Percentiles rank a stretch among this genome's conserved stretches.
These are phyloP conservation scores for Lathyrus sativus DNA, from an alignment of 306 rosid genomes.

Conservation along the genomic window DNA sequence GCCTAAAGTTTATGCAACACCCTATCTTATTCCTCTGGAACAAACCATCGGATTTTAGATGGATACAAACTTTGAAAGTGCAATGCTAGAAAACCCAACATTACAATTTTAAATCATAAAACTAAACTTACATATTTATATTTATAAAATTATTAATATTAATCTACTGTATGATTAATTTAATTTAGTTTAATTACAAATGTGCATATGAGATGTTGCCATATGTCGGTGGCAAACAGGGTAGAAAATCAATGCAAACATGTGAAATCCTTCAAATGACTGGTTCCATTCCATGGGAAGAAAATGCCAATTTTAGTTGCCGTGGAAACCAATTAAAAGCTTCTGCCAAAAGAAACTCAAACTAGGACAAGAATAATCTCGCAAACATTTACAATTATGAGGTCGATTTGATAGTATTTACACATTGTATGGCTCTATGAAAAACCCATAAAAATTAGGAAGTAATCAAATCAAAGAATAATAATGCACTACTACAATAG, in stretches of 20 bases:
- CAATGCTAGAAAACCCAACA: too few relatives aligned
- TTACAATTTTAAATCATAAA: too few relatives aligned
- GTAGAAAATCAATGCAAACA: background rate
- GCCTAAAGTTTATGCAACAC: too few relatives aligned
- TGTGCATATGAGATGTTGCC: background rate
- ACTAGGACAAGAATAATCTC: slow-evolving; percentile 40
- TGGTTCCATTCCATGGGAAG: slow-evolving; percentile 21
- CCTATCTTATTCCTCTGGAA: too few relatives aligned
- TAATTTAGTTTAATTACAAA: background rate
- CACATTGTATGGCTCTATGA: slow-evolving; percentile 53
- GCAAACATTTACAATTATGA: slow-evolving; percentile 63
- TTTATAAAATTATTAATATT: too few relatives aligned
- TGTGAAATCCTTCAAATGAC: slow-evolving; percentile 6
- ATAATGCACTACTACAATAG: slow-evolving; percentile 39
- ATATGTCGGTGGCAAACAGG: background rate
- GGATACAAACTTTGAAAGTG: too few relatives aligned
- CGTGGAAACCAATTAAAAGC: slow-evolving; percentile 39
- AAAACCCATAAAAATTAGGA: slow-evolving; percentile 48
- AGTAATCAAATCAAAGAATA: slow-evolving; percentile 81
- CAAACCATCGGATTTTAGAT: too few relatives aligned
- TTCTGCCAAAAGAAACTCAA: slow-evolving; percentile 50
- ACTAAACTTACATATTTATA: too few relatives aligned
- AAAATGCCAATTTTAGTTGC: slow-evolving; percentile 33
- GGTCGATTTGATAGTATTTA: slow-evolving; percentile 60
- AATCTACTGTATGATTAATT: background rate